These are phyloP conservation scores for Cladosporium cucumerinum DNA, from an alignment of 2,329 filamentous ascomycete species.

Conservation along the genomic window DNA sequence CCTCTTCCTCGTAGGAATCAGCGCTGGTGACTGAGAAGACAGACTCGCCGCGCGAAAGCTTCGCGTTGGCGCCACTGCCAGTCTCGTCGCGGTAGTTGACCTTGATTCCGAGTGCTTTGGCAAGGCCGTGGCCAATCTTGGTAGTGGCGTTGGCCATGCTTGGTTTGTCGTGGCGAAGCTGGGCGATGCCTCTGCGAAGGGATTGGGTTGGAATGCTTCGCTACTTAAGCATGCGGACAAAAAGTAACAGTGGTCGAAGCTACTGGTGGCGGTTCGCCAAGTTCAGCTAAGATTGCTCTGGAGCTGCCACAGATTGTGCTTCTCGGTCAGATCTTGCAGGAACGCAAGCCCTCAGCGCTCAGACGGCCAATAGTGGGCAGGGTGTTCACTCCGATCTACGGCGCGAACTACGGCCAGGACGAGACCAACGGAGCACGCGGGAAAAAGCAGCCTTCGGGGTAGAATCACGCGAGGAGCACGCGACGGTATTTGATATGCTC, in stretches of 20 bases:
- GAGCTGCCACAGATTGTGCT: constrained; percentile 3
- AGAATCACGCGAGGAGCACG: constrained; percentile 9
- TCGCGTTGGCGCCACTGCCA: constrained; percentile 46
- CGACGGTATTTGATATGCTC: neutral
- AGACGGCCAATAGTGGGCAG: constrained; percentile 1
- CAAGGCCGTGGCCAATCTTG: constrained; percentile 68
- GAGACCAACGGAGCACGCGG: constrained; percentile 8
- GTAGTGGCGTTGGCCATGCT: constrained; percentile 39
- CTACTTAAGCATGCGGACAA: constrained; percentile 4
- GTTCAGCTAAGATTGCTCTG: constrained; percentile 15
- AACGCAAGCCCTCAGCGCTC: neutral
- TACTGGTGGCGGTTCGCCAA: constrained; percentile 1
- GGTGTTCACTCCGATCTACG: neutral
- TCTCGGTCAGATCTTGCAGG: constrained; percentile 9
- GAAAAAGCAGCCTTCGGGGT: neutral
- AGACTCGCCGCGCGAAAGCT: constrained; percentile 73
- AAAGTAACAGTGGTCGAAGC: neutral
- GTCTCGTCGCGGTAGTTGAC: constrained; percentile 64
- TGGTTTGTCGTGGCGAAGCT: constrained; percentile 8
- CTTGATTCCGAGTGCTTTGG: constrained; percentile 80
- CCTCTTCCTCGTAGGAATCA: constrained; percentile 78
- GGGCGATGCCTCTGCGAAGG: constrained; percentile 1
- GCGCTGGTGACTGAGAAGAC: constrained; percentile 69
- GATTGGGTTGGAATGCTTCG: neutral
- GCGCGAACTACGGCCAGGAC: neutral